phyloP scores from a whole-genome alignment of 106 monocot genomes.

The Gastrodia elata region DNA sequence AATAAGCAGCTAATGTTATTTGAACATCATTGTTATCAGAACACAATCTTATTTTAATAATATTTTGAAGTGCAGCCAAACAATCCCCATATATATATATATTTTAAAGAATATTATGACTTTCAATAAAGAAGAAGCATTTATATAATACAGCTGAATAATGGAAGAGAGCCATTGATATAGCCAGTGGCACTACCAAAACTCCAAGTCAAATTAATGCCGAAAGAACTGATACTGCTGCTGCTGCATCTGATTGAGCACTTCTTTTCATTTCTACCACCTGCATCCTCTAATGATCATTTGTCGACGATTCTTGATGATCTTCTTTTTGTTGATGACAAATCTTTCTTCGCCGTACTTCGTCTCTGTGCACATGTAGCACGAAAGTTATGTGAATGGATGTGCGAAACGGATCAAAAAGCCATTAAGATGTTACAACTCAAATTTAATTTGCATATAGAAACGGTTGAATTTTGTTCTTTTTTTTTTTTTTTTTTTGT shows the following conservation, averaged over 20 bases:
- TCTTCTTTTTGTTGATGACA: constrained; percentile 17
- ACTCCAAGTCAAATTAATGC: not conserved
- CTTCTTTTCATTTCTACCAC: not conserved
- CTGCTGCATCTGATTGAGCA: not conserved
- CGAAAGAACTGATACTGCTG: not conserved
- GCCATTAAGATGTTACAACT: no score
- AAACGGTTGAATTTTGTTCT: no score
- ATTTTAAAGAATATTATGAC: not conserved
- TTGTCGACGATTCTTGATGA: constrained; percentile 12
- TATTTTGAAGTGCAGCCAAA: no score
- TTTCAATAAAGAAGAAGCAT: not conserved
- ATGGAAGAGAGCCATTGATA: not conserved
- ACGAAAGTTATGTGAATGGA: no score
- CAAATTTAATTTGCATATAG: no score
- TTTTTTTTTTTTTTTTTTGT: no score
- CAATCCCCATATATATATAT: no score
- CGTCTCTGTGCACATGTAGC: constrained; percentile 34
- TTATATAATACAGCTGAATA: not conserved
- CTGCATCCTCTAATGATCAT: constrained; percentile 10
- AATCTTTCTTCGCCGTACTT: constrained; percentile 19
- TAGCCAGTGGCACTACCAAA: not conserved
- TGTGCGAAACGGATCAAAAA: no score
- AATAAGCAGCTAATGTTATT: no score
- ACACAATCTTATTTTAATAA: no score
- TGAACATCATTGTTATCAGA: no score